Evolutionary conservation across 2,329 filamentous ascomycete species (phyloP), one percentile per base, ranked within the genome.

Genomic region (Phyllosticta capitalensis): DNA sequence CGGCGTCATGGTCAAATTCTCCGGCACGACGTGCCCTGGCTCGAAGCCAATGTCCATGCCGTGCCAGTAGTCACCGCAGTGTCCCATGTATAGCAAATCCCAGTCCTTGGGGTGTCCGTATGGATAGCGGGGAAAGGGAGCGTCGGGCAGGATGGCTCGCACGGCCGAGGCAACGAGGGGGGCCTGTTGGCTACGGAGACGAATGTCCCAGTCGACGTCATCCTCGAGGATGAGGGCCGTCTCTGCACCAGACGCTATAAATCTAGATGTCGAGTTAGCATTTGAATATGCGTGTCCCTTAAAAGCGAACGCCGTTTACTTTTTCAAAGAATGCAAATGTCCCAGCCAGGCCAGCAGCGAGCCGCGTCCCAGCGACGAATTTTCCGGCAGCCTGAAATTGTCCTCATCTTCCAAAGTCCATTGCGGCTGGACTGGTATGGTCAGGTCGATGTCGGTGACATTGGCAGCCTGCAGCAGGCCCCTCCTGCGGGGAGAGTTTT

Each of bases 191-290:
- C 71, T 75, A 58, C 74, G 74, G 14, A 77, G 68, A 55, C 71
- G 74, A 48, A 77, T 72, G 62, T 76, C 74, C 72, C 73, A 77
- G 61, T 77, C 74, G 28, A 76, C 74, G 60, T 77, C 75, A 64
- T 77, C 75, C 67, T 77, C 75, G 50, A 77, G 68, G 22, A 77
- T 74, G 28, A 77, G 68, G 2, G 71, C 73, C 1, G 74, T 75
- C 60, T 75, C 73, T 9, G 72, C 68, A 49, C 69, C 70, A 52
- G 72, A 75, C 17, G 70, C 66, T n/a, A 77, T 67, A 64, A 77
- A 77, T 70, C 72, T 75, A 60, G 14, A 49, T 22, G 64, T 10
- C 3, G 10, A 19, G 26, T 61, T 19, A 61, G 48, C 50, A 50
- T 14, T 38, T 38, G 33, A 49, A 3, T n/a, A 33, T 26, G 56